These are phyloP conservation scores for Phytophthora sojae DNA, from an alignment of 352 stramenopile genomes.

Conservation along the genomic window DNA sequence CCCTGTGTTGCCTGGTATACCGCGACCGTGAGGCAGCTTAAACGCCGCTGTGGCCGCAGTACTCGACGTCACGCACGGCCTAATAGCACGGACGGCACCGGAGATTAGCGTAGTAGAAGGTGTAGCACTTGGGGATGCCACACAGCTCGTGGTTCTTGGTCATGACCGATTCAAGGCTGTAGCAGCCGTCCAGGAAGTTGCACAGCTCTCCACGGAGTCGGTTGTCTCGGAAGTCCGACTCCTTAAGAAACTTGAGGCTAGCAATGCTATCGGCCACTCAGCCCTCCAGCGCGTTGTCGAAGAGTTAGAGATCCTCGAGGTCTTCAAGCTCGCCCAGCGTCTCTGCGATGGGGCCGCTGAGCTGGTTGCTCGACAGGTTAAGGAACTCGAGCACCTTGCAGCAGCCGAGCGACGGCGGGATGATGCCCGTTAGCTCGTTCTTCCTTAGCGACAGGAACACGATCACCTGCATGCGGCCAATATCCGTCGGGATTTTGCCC, in stretches of 20 bases:
- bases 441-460: slow-evolving; percentile 88
- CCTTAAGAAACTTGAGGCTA: slow-evolving; percentile 80
- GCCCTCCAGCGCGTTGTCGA: slow-evolving; percentile 84
- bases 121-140: too few relatives aligned
- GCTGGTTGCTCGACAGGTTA: slow-evolving; percentile 87
- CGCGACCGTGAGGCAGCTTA: too few relatives aligned
- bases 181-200: slow-evolving; percentile 85
- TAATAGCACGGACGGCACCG: too few relatives aligned
- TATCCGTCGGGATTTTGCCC: slow-evolving; percentile 63
- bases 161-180: slow-evolving; percentile 79
- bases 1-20: too few relatives aligned
- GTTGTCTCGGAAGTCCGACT: slow-evolving; percentile 85
- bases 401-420: slow-evolving; percentile 69
- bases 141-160: slow-evolving; percentile 59
- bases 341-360: slow-evolving; percentile 75
- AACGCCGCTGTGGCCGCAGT: too few relatives aligned
- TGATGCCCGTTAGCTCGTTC: slow-evolving; percentile 74
- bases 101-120: too few relatives aligned
- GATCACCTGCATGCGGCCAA: slow-evolving; percentile 72
- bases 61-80: too few relatives aligned
- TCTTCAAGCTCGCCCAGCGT: slow-evolving; percentile 73
- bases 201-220: slow-evolving; percentile 72
- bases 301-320: slow-evolving; percentile 88
- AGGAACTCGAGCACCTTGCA: slow-evolving; percentile 88
- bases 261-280: slow-evolving; percentile 69